A percentile compares a stretch with the other conserved stretches of the same genome.
Evolutionary conservation across 768 basidiomycete genomes (phyloP).

Genomic region (Phylloporus rhodoxanthus): DNA sequence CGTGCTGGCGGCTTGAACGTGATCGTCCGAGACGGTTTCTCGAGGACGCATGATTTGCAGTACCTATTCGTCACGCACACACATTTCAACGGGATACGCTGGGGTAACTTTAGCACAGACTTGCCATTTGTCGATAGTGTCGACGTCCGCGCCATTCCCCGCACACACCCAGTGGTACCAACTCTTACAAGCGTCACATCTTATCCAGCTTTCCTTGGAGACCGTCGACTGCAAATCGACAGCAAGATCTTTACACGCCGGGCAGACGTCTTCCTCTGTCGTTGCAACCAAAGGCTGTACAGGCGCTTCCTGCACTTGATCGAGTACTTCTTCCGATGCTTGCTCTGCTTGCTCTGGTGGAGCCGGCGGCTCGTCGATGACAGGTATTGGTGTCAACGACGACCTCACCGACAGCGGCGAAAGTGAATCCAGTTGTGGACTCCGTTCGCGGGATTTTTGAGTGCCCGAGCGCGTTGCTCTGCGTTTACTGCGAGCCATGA

Average conservation of each 20-base stretch:
- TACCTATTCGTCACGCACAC: constrained; percentile 45
- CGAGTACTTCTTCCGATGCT: constrained; percentile 12
- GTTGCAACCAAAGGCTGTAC: constrained; percentile 6
- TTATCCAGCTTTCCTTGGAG: constrained; percentile 74
- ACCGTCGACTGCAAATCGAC: constrained; percentile 29
- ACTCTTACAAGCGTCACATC: constrained; percentile 73
- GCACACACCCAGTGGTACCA: constrained; percentile 87
- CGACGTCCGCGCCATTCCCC: constrained; percentile 58
- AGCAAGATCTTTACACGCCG: constrained; percentile 43
- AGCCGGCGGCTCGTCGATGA: constrained; percentile 12
- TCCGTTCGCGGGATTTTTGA: constrained; percentile 33
- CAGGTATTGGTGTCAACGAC: constrained; percentile 24
- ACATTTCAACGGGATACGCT: constrained; percentile 10
- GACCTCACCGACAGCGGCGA: constrained; percentile 29
- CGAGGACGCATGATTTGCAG: constrained; percentile 56
- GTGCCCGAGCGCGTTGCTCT: constrained; percentile 36
- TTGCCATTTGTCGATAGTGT: constrained; percentile 74
- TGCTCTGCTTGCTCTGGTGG: constrained; percentile 12
- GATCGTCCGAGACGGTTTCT: constrained; percentile 56
- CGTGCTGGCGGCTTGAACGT: constrained; percentile 74
- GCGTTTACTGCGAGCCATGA: constrained; percentile 44
- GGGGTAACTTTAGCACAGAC: constrained; percentile 21
- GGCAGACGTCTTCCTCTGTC: constrained; percentile 38
- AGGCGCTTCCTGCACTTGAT: constrained; percentile 10
- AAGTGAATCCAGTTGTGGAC: constrained; percentile 28